Evolutionary conservation across 2,329 filamentous ascomycete species (phyloP).

Genomic region (Fusarium cicatricum): DNA sequence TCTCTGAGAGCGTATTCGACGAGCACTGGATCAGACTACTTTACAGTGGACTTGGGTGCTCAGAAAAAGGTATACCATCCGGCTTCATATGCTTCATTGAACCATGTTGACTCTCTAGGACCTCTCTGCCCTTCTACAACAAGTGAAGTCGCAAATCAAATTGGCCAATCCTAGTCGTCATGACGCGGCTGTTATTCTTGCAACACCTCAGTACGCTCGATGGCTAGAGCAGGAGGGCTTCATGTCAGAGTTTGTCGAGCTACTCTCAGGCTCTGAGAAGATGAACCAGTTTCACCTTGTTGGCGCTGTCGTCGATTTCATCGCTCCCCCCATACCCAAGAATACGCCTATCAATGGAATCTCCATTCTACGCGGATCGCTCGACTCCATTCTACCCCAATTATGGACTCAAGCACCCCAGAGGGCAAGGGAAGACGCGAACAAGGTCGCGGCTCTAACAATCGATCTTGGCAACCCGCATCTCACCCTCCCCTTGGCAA

Average conservation of each 20-base stretch:
- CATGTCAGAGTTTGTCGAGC: slow-evolving; percentile 53
- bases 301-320: slow-evolving; percentile 63
- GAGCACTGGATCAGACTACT: slow-evolving; percentile 18
- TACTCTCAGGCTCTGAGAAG: slow-evolving; percentile 55
- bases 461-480: slow-evolving; percentile 50
- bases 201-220: slow-evolving; percentile 57
- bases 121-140: slow-evolving; percentile 27
- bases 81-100: not conserved
- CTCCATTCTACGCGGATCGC: slow-evolving; percentile 59
- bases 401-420: slow-evolving; percentile 51
- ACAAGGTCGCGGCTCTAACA: slow-evolving; percentile 52
- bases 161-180: slow-evolving; percentile 43
- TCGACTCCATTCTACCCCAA: slow-evolving; percentile 53
- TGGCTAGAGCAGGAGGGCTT: slow-evolving; percentile 57
- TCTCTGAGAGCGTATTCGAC: slow-evolving; percentile 37
- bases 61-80: slow-evolving; percentile 16
- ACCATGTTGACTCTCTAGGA: slow-evolving; percentile 24
- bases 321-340: slow-evolving; percentile 50
- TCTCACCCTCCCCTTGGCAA: slow-evolving; percentile 72
- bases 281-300: slow-evolving; percentile 56
- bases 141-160: slow-evolving; percentile 33
- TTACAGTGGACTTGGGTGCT: slow-evolving; percentile 33
- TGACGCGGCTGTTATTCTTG: slow-evolving; percentile 59
- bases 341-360: slow-evolving; percentile 53
- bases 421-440: slow-evolving; percentile 42